A percentile compares a stretch with the other conserved stretches of the same genome.
Conservation (phyloP, 345 rosid species). For the Draba incana region DNA sequence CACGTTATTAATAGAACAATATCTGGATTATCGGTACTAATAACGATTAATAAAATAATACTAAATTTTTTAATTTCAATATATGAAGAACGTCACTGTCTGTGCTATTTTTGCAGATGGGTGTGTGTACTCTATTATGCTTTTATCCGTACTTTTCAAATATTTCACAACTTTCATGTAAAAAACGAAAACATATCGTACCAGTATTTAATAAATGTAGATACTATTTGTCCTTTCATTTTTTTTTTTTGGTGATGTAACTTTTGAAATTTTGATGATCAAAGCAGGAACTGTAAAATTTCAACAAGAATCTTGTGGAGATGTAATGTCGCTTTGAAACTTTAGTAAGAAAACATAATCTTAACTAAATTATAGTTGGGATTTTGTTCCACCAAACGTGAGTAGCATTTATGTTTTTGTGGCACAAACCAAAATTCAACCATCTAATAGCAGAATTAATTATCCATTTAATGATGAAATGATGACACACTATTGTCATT, state of each 20-base stretch:
- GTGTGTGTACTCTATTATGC: background rate
- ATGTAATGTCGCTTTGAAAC: background rate
- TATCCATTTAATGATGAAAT: constrained; percentile 1
- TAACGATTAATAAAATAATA: background rate
- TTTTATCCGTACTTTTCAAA: constrained; percentile 9
- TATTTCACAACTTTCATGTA: constrained; percentile 5
- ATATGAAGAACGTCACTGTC: constrained; percentile 29
- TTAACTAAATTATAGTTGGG: background rate
- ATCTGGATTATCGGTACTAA: constrained; percentile 35
- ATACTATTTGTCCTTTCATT: background rate
- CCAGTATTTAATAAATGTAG: background rate
- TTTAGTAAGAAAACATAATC: background rate
- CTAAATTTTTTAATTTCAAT: background rate
- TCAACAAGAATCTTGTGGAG: no score
- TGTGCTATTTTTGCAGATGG: background rate
- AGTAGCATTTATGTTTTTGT: constrained; percentile 31
- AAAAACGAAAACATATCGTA: background rate
- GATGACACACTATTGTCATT: constrained; percentile 5
- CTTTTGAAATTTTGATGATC: constrained; percentile 1
- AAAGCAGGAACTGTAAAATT: background rate
- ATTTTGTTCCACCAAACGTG: constrained; percentile 39
- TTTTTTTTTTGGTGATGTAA: constrained; percentile 8
- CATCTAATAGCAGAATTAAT: constrained; percentile 2
- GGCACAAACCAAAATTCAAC: constrained; percentile 6
- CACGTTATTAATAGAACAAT: constrained; percentile 39